Evolutionary conservation across 2,329 filamentous ascomycete genomes (phyloP).

Genomic region (Fusarium poae): DNA sequence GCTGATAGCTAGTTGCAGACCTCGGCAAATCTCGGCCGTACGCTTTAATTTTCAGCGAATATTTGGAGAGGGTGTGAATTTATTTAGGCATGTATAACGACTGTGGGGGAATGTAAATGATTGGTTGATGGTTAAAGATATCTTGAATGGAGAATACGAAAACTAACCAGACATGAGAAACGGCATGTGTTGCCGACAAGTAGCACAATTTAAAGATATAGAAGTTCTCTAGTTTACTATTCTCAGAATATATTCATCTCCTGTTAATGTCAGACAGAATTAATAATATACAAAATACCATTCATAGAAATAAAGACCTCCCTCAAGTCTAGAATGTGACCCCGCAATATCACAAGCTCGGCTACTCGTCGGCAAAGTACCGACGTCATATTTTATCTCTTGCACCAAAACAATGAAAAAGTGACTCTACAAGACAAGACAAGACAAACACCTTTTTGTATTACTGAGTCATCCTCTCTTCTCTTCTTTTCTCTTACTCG

Average conservation of each 20-base stretch:
- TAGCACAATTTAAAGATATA: background rate
- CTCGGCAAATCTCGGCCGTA: slow-evolving; percentile 43
- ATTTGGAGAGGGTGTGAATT: slow-evolving; percentile 36
- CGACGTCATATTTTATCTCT: slow-evolving; percentile 42
- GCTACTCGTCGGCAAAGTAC: slow-evolving; percentile 61
- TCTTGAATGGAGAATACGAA: background rate
- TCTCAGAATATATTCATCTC: background rate
- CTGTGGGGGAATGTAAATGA: slow-evolving; percentile 28
- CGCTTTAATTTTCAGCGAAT: slow-evolving; percentile 25
- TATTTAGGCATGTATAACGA: background rate
- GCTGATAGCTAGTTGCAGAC: slow-evolving; percentile 25
- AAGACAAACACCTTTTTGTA: background rate
- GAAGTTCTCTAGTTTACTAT: background rate
- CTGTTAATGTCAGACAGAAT: background rate
- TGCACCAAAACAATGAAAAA: slow-evolving; percentile 21
- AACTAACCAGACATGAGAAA: background rate
- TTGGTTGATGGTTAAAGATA: slow-evolving; percentile 11
- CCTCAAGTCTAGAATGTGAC: slow-evolving; percentile 39
- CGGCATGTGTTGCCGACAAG: too few relatives aligned
- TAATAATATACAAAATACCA: too few relatives aligned
- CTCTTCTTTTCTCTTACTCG: background rate
- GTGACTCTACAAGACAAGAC: background rate
- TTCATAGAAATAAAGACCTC: too few relatives aligned
- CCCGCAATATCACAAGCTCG: slow-evolving; percentile 72
- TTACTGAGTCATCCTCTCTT: slow-evolving; percentile 11